phyloP scores from a whole-genome alignment of 192 early-diverging fungal species.

The Coemansia sp. region DNA sequence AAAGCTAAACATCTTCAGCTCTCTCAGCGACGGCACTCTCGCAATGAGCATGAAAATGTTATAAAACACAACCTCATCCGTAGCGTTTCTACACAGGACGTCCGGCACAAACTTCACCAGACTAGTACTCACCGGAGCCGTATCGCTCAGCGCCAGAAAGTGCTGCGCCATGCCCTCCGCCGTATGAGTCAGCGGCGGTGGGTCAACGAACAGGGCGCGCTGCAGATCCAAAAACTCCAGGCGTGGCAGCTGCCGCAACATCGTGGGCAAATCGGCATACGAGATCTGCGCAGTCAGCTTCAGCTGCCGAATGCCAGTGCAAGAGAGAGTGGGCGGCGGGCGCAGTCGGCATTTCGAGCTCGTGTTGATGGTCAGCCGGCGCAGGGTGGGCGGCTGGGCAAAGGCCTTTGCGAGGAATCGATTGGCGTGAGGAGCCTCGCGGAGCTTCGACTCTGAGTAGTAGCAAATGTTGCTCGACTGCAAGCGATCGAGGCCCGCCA shows the following conservation, averaged over 20 bases:
- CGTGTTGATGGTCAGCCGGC: constrained; percentile 9
- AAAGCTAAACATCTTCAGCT: constrained; percentile 37
- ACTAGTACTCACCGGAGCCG: constrained; percentile 35
- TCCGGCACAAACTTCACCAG: constrained; percentile 33
- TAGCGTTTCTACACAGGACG: constrained; percentile 25
- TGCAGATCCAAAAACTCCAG: constrained; percentile 38
- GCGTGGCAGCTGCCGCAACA: constrained; percentile 23
- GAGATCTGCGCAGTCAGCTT: constrained; percentile 20
- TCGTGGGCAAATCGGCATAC: constrained; percentile 20
- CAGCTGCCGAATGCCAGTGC: constrained; percentile 24
- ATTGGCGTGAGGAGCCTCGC: constrained; percentile 31
- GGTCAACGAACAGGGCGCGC: constrained; percentile 17
- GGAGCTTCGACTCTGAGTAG: constrained; percentile 15
- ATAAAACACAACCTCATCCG: constrained; percentile 37
- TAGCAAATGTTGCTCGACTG: constrained; percentile 16
- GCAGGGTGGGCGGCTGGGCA: constrained; percentile 20
- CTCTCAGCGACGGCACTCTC: constrained; percentile 33
- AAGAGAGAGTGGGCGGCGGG: constrained; percentile 19
- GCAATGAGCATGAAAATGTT: constrained; percentile 41
- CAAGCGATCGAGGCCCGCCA: constrained; percentile 17
- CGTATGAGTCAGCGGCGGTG: constrained; percentile 27
- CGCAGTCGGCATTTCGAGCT: constrained; percentile 26
- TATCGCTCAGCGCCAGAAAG: constrained; percentile 19
- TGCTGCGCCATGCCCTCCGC: constrained; percentile 33
- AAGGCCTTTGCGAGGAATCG: constrained; percentile 30